These are phyloP conservation scores for Botryobasidium botryosum DNA, from an alignment of 768 basidiomycete genomes.

Conservation along the genomic window DNA sequence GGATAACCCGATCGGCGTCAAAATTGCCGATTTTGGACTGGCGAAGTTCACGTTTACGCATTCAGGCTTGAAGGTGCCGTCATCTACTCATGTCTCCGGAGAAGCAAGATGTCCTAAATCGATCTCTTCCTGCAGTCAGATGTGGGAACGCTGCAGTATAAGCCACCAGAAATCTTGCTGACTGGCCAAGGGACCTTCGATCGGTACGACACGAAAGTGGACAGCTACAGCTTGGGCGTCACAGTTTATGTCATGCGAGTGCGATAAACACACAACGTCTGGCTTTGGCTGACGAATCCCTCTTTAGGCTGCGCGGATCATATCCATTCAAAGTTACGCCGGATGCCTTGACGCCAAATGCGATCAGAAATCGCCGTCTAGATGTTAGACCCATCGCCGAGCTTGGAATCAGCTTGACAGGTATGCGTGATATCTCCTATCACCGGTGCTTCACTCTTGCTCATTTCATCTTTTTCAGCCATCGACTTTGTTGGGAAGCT, in stretches of 20 bases:
- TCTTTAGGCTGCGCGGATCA: no score
- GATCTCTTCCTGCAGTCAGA: slow-evolving; percentile 16
- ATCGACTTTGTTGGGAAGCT: slow-evolving; percentile 49
- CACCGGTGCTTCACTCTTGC: no score
- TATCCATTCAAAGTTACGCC: no score
- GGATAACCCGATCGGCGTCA: slow-evolving; percentile 52
- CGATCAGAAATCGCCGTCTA: no score
- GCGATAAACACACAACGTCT: no score
- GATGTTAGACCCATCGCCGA: no score
- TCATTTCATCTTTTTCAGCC: slow-evolving; percentile 29
- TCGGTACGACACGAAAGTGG: slow-evolving; percentile 79
- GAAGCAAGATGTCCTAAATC: slow-evolving; percentile 3
- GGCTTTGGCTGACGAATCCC: no score
- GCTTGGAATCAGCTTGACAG: no score
- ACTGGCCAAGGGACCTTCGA: no score
- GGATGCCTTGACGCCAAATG: no score
- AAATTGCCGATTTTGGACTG: slow-evolving; percentile 90
- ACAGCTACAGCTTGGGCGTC: slow-evolving; percentile 93
- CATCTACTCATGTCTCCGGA: no score
- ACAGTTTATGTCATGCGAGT: slow-evolving; percentile 84
- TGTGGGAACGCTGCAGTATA: slow-evolving; percentile 95
- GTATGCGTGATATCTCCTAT: no score
- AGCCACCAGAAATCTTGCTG: slow-evolving; percentile 80
- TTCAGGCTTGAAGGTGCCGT: slow-evolving; percentile 53
- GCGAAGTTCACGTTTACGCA: slow-evolving; percentile 72